Evolutionary conservation across 176 grass and related monocot species (phyloP), one percentile per base, ranked within the genome.

Genomic region (Carex kokanica): DNA sequence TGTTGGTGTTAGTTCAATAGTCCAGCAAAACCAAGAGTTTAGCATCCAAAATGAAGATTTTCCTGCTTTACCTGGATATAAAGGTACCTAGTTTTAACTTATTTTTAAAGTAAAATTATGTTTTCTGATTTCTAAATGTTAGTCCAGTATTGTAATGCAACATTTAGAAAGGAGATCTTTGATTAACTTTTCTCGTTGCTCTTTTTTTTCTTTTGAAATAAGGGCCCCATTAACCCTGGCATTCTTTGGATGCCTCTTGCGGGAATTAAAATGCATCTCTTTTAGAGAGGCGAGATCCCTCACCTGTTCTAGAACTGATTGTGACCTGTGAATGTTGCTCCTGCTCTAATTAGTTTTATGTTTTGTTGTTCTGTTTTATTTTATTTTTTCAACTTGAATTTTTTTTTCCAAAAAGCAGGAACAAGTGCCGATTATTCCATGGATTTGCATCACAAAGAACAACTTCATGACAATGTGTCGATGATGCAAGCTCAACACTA

Each of bases 1-100:
- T 81, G 95, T 93, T 80, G 94, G 91, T 85, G 91, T 97, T 86
- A 92, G 53, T 32, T 67, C 84, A 58, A 94, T 97, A 78, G 91
- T 97, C 49, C 94, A 97, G 77, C 91, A 97, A 86, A 97, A 86
- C 83, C 91, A 97, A 78, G 94, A 97, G 85, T 97, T 97, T 75
- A 94, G 91, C 85, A 97, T 97, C 84, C 94, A 97, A 81, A 97
- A 94, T 84, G 94, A 97, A 90, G 91, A 97, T 88, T 97, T 97
- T 62, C 94, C 91, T 2, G 94, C 94, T 86, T 94, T 97, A 72
- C 94, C 94, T 79, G 94, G 94, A 88, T 94, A 89, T 71, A 97
- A 97, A 94, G 94, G 94, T 97, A 78, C 83, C 86, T 89, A 68
- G 40, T 77, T 84, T 57, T 63, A 45, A 47, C 49, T 65, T 81